phyloP scores from a whole-genome alignment of 495 filamentous ascomycete genomes.

The Niebla homalea region DNA sequence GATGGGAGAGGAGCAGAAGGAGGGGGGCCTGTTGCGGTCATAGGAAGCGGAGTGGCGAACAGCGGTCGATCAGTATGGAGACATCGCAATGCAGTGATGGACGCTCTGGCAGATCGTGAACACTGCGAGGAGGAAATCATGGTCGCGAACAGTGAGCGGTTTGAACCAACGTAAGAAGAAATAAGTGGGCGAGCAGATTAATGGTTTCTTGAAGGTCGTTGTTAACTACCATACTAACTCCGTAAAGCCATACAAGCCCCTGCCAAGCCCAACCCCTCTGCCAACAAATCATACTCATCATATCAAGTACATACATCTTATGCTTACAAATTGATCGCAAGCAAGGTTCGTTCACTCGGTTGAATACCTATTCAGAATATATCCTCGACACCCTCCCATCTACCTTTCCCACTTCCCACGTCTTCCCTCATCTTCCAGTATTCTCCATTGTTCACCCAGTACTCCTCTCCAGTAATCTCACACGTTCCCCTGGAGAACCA shows the following conservation, averaged over 20 bases:
- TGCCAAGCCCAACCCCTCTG: too few relatives aligned
- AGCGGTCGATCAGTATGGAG: constrained; percentile 41
- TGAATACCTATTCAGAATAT: constrained; percentile 43
- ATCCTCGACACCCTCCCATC: constrained; percentile 47
- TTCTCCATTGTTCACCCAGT: constrained; percentile 71
- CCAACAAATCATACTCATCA: too few relatives aligned
- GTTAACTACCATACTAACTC: too few relatives aligned
- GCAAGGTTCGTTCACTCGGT: too few relatives aligned
- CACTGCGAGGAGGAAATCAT: constrained; percentile 33
- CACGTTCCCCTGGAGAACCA: constrained; percentile 71
- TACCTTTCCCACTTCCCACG: constrained; percentile 32
- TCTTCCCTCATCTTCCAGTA: constrained; percentile 68
- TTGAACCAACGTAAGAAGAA: too few relatives aligned
- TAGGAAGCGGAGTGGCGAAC: constrained; percentile 47
- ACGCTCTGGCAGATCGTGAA: constrained; percentile 25
- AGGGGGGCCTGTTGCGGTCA: constrained; percentile 73
- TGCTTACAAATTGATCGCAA: too few relatives aligned
- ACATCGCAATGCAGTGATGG: constrained; percentile 27
- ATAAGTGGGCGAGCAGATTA: too few relatives aligned
- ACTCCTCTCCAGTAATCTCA: constrained; percentile 73
- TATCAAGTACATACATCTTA: too few relatives aligned
- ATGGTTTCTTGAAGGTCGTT: too few relatives aligned
- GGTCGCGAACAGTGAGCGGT: too few relatives aligned
- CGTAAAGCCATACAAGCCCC: too few relatives aligned
- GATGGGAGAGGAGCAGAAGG: constrained; percentile 57